Base-by-base conservation (phyloP, 1,139 yeast genomes). In the Spencermartinsiella ligniputridi region DNA sequence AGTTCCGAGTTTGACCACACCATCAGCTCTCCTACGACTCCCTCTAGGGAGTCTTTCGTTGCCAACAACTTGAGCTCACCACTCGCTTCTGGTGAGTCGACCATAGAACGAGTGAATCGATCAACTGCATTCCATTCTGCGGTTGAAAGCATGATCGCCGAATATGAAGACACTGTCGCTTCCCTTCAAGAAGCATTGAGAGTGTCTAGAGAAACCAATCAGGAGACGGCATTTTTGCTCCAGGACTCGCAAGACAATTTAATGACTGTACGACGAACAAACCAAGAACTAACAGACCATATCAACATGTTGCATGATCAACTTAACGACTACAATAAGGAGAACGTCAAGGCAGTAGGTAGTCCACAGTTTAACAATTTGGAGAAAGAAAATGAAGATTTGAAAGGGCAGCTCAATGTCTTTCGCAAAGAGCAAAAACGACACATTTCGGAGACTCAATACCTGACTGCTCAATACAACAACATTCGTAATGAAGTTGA, bases 381-480 rank as follows among this genome's bases (percentile, higher is more conserved):
- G 5, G 44, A 41, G 32, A 15, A 22, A 25, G 30, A 35, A 13
- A 39, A 32, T 13, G 27, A 17, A 18, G 24, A 35, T 15, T n/a
- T 40, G 37, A 35, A 39, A 20, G 34, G 34, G 9, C 30, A 38
- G 25, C 44, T 52, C 20, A 46, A 48, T 25, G 39, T 52, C 5
- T 46, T 47, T 22, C 50, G 60, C 17, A 46, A 44, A 6, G 60
- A 52, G 41, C 58, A 53, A 30, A 49, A 50, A 30, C 45, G 51
- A 6, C 56, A 54, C 22, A 25, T 42, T 19, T 37, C 51, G 8
- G 61, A 57, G 35, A 37, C 50, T 6, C 61, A 57, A 36, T 52
- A 55, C 38, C 45, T 56, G 27, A 57, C 59, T 1, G 33, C 52
- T 22, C 53, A 53, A 40, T 57, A 57, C 41, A 57, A 57, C 48